A percentile compares a stretch with the other conserved stretches of the same genome.
phyloP scores from a whole-genome alignment of 2,329 filamentous ascomycete species.

The Pyrenochaeta sp. region DNA sequence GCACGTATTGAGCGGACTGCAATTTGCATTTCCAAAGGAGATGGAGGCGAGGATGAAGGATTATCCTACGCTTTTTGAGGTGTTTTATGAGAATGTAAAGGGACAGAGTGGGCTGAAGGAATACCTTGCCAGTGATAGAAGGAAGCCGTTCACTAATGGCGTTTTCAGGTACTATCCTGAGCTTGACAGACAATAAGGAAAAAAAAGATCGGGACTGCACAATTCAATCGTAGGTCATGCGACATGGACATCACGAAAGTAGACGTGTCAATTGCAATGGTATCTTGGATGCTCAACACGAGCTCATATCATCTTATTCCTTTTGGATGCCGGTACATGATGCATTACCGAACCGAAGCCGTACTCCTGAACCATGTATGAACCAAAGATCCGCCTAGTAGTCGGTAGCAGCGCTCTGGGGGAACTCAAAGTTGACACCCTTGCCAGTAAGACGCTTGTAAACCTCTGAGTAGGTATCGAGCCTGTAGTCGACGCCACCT shows the following conservation, averaged over 20 bases:
- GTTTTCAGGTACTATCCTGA: conserved; percentile 79
- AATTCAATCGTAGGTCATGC: not conserved
- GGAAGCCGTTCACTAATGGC: conserved; percentile 69
- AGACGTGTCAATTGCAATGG: conserved; percentile 47
- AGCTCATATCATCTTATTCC: conserved; percentile 49
- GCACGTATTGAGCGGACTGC: conserved; percentile 67
- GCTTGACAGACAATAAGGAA: conserved; percentile 63
- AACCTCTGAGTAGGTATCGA: conserved; percentile 99
- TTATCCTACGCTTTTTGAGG: conserved; percentile 68
- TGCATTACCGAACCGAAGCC: conserved; percentile 51
- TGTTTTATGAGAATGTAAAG: conserved; percentile 70
- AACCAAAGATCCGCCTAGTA: conserved; percentile 69
- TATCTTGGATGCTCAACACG: conserved; percentile 45
- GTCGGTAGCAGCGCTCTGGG: conserved; percentile 79
- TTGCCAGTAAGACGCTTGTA: conserved; percentile 98
- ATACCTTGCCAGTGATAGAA: conserved; percentile 73
- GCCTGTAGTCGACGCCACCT: conserved; percentile 97
- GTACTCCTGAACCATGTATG: conserved; percentile 46
- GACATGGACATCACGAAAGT: conserved; percentile 31
- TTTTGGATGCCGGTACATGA: conserved; percentile 52
- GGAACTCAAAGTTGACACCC: conserved; percentile 98
- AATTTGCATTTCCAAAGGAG: conserved; percentile 76
- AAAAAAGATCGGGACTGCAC: too few species aligned
- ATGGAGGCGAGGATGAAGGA: conserved; percentile 64
- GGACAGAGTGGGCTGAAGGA: conserved; percentile 70